phyloP scores from a whole-genome alignment of 1,139 yeast genomes.

The Pichia sp. region DNA sequence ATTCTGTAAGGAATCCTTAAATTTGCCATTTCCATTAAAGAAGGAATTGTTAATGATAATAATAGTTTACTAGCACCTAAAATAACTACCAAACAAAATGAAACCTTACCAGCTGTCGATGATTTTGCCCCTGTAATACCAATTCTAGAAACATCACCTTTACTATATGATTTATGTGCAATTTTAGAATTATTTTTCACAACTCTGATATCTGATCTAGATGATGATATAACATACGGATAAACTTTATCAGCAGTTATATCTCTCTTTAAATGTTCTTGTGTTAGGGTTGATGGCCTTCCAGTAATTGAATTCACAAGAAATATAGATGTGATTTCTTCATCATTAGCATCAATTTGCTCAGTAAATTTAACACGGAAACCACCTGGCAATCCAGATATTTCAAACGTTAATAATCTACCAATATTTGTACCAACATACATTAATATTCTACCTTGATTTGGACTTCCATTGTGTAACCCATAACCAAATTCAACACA shows the following conservation, averaged over 20 bases:
- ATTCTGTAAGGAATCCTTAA: constrained; percentile 36
- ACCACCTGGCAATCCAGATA: constrained; percentile 67
- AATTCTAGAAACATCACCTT: constrained; percentile 48
- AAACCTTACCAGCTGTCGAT: constrained; percentile 23
- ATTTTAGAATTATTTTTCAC: constrained; percentile 54
- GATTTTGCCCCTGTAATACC: constrained; percentile 43
- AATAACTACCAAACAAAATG: constrained; percentile 26
- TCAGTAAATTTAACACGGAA: constrained; percentile 57
- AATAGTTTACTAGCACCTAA: constrained; percentile 34
- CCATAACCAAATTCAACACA: constrained; percentile 68
- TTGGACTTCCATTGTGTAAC: constrained; percentile 42
- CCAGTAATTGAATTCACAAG: constrained; percentile 59
- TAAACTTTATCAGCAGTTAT: constrained; percentile 33
- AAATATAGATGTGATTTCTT: constrained; percentile 48
- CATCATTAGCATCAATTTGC: constrained; percentile 40
- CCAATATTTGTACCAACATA: constrained; percentile 80
- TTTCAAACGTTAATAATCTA: constrained; percentile 58
- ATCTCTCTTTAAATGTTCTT: constrained; percentile 43
- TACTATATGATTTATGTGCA: constrained; percentile 47
- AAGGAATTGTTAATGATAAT: constrained; percentile 45
- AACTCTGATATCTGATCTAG: constrained; percentile 60
- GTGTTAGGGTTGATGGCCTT: constrained; percentile 56
- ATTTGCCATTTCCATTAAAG: constrained; percentile 42
- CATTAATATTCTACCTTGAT: constrained; percentile 65
- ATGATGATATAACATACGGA: constrained; percentile 51